Evolutionary conservation across 257 asterid genomes (phyloP).

Genomic region (Nicotiana paniculata): DNA sequence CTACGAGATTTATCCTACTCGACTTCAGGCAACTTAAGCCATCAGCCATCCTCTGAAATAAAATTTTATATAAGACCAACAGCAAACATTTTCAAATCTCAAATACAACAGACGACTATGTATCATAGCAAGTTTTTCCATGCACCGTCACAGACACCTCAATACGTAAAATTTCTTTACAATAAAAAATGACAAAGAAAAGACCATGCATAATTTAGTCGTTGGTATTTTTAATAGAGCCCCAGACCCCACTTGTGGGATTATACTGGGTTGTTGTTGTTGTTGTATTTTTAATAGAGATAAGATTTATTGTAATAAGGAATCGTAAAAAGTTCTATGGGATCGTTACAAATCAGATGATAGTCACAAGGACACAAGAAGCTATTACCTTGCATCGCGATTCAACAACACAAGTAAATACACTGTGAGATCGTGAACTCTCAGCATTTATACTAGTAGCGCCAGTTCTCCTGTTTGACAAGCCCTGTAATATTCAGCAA

Average conservation of each 20-base stretch:
- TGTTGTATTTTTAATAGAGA: background rate
- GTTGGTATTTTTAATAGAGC: background rate
- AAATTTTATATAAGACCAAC: slow-evolving; percentile 12
- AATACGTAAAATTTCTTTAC: background rate
- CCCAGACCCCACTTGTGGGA: too few relatives aligned
- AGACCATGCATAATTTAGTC: background rate
- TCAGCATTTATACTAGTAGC: slow-evolving; percentile 91
- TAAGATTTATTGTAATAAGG: background rate
- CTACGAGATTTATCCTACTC: slow-evolving; percentile 94
- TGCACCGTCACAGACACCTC: background rate
- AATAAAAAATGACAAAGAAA: background rate
- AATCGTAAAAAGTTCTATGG: background rate
- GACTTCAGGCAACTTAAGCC: slow-evolving; percentile 76
- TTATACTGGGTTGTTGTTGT: too few relatives aligned
- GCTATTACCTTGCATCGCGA: slow-evolving; percentile 84
- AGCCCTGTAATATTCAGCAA: slow-evolving; percentile 51
- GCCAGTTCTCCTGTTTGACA: slow-evolving; percentile 84
- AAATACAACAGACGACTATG: background rate
- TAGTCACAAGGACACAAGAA: slow-evolving; percentile 5
- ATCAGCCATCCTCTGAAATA: slow-evolving; percentile 66
- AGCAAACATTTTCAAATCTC: background rate
- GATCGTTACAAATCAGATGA: background rate
- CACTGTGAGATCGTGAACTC: slow-evolving; percentile 99
- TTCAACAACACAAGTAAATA: slow-evolving; percentile 95
- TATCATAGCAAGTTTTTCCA: background rate